Evolutionary conservation across 2,329 filamentous ascomycete species (phyloP), one percentile per base, ranked within the genome.

Genomic region (Dendrostoma leiphaemia): DNA sequence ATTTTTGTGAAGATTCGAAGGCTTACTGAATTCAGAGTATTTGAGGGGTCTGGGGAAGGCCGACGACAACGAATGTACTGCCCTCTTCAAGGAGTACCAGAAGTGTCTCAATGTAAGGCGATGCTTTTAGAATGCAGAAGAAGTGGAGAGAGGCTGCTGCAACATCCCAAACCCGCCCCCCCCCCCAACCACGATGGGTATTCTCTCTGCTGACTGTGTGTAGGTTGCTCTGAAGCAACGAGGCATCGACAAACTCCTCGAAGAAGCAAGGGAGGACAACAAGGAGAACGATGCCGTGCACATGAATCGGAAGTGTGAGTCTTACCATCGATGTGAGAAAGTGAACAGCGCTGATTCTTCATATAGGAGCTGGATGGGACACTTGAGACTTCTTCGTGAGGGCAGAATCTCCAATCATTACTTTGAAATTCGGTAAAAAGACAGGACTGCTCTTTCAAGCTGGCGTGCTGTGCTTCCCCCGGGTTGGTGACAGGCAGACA

Each of bases 191-290:
- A 6, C 23, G 6, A 21, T 15, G 21, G 6, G 29, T 35, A 29
- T 4, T 47, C 13, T 28, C 19, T 35, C 56, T 52, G 43, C 51
- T 58, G n/a, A 58, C 19, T 5, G 5, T n/a, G 48, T 13, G 5
- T 61, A 97, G 92, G 86, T 84, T 74, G 91, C 88, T 3, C 78
- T 99, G 47, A 95, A 94, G 71, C 85, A 91, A 53, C 84, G 89
- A 64, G 94, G 94, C 54, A 96, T 99, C 67, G 91, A 97, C 71
- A 90, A 88, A 64, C 89, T 97, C 78, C 77, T 99, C 10, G 90
- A 92, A 7, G 94, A 97, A 64, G 93, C 93, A 17, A 81, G 92
- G 57, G 91, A 94, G 62, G 90, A 92, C 66, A 92, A 90, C 64
- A 90, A 85, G 64, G 94, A 97, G 62, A 94, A 90, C 59, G 93